A percentile compares a stretch with the other conserved stretches of the same genome.
Evolutionary conservation across 257 asterid genomes (phyloP).

Genomic region (Galeopsis tetrahit): DNA sequence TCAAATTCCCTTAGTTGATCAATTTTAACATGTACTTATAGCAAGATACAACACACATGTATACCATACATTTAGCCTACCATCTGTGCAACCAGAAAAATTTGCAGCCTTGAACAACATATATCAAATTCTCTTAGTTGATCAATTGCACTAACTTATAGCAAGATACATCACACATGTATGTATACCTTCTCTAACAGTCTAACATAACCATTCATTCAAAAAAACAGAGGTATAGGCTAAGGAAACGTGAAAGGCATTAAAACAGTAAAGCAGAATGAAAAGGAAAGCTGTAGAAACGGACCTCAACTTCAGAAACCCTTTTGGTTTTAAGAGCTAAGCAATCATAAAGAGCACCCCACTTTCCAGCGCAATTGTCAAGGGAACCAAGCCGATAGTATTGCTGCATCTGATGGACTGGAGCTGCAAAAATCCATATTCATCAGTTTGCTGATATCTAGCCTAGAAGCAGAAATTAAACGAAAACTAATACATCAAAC

Average conservation of each 20-base stretch:
- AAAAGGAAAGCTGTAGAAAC: conserved; percentile 16
- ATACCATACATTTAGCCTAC: neutral
- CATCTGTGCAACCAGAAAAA: neutral
- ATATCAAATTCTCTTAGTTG: conserved; percentile 14
- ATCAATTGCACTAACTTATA: conserved; percentile 8
- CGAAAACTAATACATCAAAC: conserved; percentile 28
- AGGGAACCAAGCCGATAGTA: conserved; percentile 81
- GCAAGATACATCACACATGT: neutral
- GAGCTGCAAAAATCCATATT: conserved; percentile 60
- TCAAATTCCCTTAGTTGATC: conserved; percentile 16
- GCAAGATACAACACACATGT: neutral
- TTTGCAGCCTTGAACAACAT: neutral
- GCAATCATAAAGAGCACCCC: conserved; percentile 78
- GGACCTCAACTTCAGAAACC: conserved; percentile 72
- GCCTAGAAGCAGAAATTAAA: conserved; percentile 1
- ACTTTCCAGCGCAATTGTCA: conserved; percentile 76
- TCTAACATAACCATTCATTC: neutral
- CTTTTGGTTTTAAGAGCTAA: conserved; percentile 77
- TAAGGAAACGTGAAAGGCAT: conserved; percentile 1
- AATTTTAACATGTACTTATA: neutral
- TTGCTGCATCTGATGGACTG: conserved; percentile 91
- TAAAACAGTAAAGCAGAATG: neutral
- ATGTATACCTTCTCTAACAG: neutral
- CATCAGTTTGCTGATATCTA: conserved; percentile 22
- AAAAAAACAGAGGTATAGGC: neutral